Evolutionary conservation across 2,329 filamentous ascomycete species (phyloP).

Genomic region (Fusarium armeniacum): DNA sequence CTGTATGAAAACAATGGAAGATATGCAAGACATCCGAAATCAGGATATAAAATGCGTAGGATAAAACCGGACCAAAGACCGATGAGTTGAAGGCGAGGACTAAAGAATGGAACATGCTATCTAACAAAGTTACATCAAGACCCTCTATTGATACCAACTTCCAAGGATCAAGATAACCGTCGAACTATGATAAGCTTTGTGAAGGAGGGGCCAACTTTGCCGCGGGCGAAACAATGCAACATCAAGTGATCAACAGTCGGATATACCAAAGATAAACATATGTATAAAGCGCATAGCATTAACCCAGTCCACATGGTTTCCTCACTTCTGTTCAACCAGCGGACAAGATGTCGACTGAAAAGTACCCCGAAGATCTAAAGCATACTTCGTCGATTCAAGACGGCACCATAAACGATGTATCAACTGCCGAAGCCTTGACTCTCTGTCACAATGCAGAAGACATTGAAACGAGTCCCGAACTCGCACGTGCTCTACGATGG

Average conservation of each 20-base stretch:
- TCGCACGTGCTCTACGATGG: background rate
- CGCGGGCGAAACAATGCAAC: background rate
- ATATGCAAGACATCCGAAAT: background rate
- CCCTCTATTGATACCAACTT: conserved; percentile 4
- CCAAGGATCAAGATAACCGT: background rate
- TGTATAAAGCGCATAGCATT: conserved; percentile 1
- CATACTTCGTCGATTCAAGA: background rate
- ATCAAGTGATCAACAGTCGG: background rate
- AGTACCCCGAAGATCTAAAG: conserved; percentile 6
- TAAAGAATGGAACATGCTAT: background rate
- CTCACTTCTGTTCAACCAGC: background rate
- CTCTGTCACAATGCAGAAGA: background rate
- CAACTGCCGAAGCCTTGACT: conserved; percentile 1
- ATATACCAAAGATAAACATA: background rate
- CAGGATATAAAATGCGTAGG: background rate
- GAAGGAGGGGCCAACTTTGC: background rate
- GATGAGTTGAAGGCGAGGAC: background rate
- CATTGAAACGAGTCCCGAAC: background rate
- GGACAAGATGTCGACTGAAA: conserved; percentile 8
- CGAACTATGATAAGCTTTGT: background rate
- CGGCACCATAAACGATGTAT: conserved; percentile 11
- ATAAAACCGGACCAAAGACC: background rate
- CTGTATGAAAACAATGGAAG: background rate
- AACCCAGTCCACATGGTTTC: background rate
- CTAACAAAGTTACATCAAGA: background rate